Evolutionary conservation across 352 stramenopile genomes (phyloP).

Genomic region (Pythium periplocum): DNA sequence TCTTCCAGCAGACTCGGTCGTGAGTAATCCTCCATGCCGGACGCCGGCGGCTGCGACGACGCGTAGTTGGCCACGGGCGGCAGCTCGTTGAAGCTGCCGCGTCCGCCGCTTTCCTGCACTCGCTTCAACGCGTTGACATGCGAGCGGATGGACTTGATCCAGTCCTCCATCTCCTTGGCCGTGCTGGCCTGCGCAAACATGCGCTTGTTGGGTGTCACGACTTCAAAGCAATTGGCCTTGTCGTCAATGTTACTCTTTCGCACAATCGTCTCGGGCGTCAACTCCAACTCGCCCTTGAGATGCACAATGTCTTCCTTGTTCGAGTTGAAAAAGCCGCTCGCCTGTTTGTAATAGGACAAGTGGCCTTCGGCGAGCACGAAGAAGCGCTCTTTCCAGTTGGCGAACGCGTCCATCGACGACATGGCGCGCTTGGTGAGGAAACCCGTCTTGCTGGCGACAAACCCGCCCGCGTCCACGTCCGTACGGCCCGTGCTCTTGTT

Average conservation of each 20-base stretch:
- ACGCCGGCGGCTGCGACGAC: constrained; percentile 20
- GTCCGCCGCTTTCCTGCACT: constrained; percentile 28
- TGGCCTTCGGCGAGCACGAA: constrained; percentile 82
- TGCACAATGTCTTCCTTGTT: constrained; percentile 85
- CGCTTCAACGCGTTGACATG: constrained; percentile 78
- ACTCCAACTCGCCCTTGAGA: constrained; percentile 76
- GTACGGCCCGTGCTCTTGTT: constrained; percentile 13
- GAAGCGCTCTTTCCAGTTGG: constrained; percentile 87
- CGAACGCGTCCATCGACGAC: constrained; percentile 84
- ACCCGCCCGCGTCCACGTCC: constrained; percentile 21
- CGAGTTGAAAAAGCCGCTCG: constrained; percentile 80
- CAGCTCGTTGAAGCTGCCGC: constrained; percentile 64
- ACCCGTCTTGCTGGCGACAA: constrained; percentile 78
- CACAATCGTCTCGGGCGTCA: constrained; percentile 75
- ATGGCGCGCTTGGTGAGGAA: constrained; percentile 85
- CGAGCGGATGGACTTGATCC: constrained; percentile 78
- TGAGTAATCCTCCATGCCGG: constrained; percentile 64
- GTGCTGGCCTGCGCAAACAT: constrained; percentile 85
- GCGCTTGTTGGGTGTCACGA: constrained; percentile 75
- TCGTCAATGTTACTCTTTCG: constrained; percentile 83
- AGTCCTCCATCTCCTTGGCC: constrained; percentile 81
- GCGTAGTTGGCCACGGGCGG: not conserved
- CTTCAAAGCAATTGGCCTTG: constrained; percentile 85
- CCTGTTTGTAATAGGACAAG: constrained; percentile 86
- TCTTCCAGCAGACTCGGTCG: constrained; percentile 78